Evolutionary conservation across 2,329 filamentous ascomycete species (phyloP), one percentile per base, ranked within the genome.

Genomic region (Emmonsia crescens): DNA sequence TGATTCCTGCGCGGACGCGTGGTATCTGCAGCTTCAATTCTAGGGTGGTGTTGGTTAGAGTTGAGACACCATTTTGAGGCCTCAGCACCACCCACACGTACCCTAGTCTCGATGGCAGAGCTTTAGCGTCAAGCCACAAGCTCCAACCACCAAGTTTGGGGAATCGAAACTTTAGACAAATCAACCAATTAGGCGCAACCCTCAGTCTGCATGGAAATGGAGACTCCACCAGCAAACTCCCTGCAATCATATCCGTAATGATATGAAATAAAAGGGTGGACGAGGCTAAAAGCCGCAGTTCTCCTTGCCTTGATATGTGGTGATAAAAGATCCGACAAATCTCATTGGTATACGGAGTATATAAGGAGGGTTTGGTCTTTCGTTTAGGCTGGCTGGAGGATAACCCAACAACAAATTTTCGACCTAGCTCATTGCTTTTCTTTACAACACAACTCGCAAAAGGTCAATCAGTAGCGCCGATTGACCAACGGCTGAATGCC

Each of bases 131-230:
- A 55, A 54, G 52, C 52, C 52, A 55, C 29, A 55, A 57, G 6
- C 55, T 31, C 55, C 55, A 57, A 46, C 55, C 14, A 16, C 55
- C 55, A 44, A 57, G 16, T 44, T 57, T 57, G 55, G 36, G 55
- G 14, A 29, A 21, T 24, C 55, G 36, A 57, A 57, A 19, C 24
- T 29, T 19, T 0, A 21, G 9, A 6, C 14, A 46, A 29, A 31
- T 54, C 8, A 12, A 19, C 38, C 40, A 46, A 57, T 57, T 31
- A 24, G 40, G 38, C 40, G 16, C 27, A 6, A 21, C 9, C 24
- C 24, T 57, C 24, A 57, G 14, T 33, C 55, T 57, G 27, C 36
- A 42, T 5, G 10, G 4, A 46, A 36, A 33, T 54, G 48, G 48
- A 31, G 48, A 16, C n/a, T n/a, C n/a, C n/a, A n/a, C n/a, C n/a